Evolutionary conservation across 495 filamentous ascomycete species (phyloP).

Genomic region (Corynascus novoguineensis): DNA sequence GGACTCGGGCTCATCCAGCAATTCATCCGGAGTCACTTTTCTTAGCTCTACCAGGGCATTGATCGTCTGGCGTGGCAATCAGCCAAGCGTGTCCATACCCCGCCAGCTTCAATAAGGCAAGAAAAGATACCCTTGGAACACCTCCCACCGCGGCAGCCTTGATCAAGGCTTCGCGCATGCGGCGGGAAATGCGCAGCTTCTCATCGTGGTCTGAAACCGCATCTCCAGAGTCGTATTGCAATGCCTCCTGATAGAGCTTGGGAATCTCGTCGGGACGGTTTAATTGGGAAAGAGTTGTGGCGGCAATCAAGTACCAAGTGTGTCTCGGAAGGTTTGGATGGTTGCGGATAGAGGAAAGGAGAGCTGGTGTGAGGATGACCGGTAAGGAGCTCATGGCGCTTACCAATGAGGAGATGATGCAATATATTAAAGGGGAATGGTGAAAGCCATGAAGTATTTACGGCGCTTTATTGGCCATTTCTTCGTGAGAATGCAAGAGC

Average conservation of each 20-base stretch:
- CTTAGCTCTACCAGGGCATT: slow-evolving; percentile 49
- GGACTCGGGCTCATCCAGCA: slow-evolving; percentile 41
- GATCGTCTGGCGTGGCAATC: slow-evolving; percentile 37
- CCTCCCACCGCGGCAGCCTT: slow-evolving; percentile 49
- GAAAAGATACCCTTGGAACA: slow-evolving; percentile 44
- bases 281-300: slow-evolving; percentile 44
- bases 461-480: too few relatives aligned
- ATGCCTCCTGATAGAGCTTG: slow-evolving; percentile 41
- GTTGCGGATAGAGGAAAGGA: slow-evolving; percentile 44
- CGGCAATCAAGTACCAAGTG: slow-evolving; percentile 51
- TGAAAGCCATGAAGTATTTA: too few relatives aligned
- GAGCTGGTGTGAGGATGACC: slow-evolving; percentile 31
- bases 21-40: slow-evolving; percentile 39
- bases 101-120: too few relatives aligned
- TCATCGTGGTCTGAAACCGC: slow-evolving; percentile 32
- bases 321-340: slow-evolving; percentile 42
- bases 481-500: too few relatives aligned
- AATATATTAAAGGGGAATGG: background rate
- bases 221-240: slow-evolving; percentile 29
- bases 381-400: slow-evolving; percentile 20
- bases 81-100: background rate
- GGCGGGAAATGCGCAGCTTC: slow-evolving; percentile 40
- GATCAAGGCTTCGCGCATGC: slow-evolving; percentile 50
- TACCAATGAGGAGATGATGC: background rate
- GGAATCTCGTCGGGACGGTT: slow-evolving; percentile 52